These are phyloP conservation scores for Colletotrichum zoysiae DNA, from an alignment of 2,329 filamentous ascomycete species.

Conservation along the genomic window DNA sequence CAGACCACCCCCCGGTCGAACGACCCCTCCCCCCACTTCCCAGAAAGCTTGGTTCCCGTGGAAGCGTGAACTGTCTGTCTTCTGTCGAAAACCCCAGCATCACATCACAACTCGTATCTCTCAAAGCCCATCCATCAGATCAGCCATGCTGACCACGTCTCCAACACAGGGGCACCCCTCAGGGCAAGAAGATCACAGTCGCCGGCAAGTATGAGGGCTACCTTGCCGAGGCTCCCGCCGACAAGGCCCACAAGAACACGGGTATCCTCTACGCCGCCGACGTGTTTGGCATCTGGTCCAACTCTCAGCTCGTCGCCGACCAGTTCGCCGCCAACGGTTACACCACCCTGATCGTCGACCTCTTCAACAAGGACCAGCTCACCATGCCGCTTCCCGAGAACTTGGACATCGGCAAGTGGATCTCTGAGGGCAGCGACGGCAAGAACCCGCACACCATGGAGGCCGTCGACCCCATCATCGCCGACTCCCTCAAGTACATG, in stretches of 20 bases:
- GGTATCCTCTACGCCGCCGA: slow-evolving; percentile 63
- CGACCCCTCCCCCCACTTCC: slow-evolving; percentile 33
- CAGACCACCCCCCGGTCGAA: neutral
- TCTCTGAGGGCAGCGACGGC: slow-evolving; percentile 58
- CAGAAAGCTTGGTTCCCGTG: slow-evolving; percentile 8
- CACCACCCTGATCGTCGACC: slow-evolving; percentile 53
- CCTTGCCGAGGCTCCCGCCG: slow-evolving; percentile 60
- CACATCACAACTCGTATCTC: neutral
- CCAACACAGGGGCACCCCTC: slow-evolving; percentile 59
- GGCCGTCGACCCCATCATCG: slow-evolving; percentile 51
- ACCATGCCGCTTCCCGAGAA: slow-evolving; percentile 59
- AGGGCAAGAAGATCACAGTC: slow-evolving; percentile 61
- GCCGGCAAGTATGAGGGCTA: slow-evolving; percentile 62
- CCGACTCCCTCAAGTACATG: slow-evolving; percentile 65
- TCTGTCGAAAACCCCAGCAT: neutral
- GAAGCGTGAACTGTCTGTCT: too few relatives aligned
- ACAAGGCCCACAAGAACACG: slow-evolving; percentile 54
- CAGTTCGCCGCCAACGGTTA: slow-evolving; percentile 55
- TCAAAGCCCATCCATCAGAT: neutral
- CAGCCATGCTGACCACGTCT: neutral
- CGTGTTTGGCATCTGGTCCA: slow-evolving; percentile 64
- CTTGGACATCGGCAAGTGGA: slow-evolving; percentile 51
- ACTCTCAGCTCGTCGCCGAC: slow-evolving; percentile 58
- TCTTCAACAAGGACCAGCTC: slow-evolving; percentile 55
- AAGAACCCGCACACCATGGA: slow-evolving; percentile 58